Percentiles rank a stretch among this genome's conserved stretches.
Conservation (phyloP, 2,329 filamentous ascomycete genomes). For the Lecanicillium sp. region DNA sequence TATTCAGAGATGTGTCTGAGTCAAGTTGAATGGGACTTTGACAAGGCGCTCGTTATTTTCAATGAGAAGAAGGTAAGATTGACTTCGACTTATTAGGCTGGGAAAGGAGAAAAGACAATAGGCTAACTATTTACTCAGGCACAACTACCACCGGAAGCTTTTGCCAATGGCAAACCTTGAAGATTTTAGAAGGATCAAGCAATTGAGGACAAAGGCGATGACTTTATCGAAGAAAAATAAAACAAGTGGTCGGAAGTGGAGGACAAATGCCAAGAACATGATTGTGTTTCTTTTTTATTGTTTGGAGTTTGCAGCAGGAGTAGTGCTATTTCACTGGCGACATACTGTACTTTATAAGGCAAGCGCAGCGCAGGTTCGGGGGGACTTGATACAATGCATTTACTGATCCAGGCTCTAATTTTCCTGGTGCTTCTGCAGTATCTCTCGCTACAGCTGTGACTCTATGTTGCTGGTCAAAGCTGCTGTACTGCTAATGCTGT, state of each 20-base stretch:
- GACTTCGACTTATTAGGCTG: too few species aligned
- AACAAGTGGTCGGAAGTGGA: background rate
- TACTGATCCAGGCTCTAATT: too few species aligned
- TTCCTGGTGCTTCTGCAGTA: too few species aligned
- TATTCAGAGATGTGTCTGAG: constrained; percentile 76
- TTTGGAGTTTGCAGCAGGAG: background rate
- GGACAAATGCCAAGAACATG: background rate
- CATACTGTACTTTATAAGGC: constrained; percentile 5
- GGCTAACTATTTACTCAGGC: constrained; percentile 22
- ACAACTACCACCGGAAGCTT: constrained; percentile 41
- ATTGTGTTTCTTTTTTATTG: background rate
- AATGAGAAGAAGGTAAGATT: constrained; percentile 58
- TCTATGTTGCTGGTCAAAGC: too few species aligned
- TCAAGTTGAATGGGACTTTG: constrained; percentile 72
- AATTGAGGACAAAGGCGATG: too few species aligned
- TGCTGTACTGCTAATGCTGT: too few species aligned
- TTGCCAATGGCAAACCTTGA: constrained; percentile 16
- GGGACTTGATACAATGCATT: too few species aligned
- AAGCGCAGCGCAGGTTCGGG: background rate
- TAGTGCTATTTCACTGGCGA: constrained; percentile 3
- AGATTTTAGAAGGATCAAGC: too few species aligned
- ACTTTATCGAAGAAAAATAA: too few species aligned
- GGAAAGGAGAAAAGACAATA: background rate
- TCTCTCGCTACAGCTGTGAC: too few species aligned
- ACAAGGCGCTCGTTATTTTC: constrained; percentile 67